These are phyloP conservation scores for Hypomyces rosellus DNA, from an alignment of 2,329 filamentous ascomycete genomes.

Conservation along the genomic window DNA sequence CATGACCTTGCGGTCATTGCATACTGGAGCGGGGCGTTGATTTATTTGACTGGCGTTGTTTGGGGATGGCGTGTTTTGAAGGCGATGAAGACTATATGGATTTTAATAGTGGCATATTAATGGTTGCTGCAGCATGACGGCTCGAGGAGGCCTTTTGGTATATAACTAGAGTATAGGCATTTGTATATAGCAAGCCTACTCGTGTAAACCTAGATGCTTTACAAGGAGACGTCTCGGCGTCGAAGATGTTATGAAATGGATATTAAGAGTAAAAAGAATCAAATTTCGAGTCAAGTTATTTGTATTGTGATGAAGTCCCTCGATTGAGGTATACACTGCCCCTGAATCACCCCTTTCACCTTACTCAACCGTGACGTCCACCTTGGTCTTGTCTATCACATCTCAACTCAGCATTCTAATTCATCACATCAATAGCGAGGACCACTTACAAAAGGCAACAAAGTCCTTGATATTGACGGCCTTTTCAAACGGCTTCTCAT, in stretches of 20 bases:
- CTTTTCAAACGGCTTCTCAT: conserved; percentile 42
- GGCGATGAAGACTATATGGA: not conserved
- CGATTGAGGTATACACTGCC: too few species aligned
- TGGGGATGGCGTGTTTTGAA: not conserved
- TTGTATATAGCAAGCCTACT: too few species aligned
- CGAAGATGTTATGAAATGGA: too few species aligned
- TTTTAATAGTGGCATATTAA: too few species aligned
- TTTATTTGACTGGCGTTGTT: not conserved
- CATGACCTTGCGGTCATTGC: not conserved
- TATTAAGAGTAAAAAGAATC: too few species aligned
- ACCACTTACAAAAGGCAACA: conserved; percentile 52
- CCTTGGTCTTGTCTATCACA: conserved; percentile 28
- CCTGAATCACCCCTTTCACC: not conserved
- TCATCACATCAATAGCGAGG: not conserved
- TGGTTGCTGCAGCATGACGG: too few species aligned
- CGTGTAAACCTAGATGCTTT: too few species aligned
- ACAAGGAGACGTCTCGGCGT: too few species aligned
- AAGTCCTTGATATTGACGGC: conserved; percentile 46
- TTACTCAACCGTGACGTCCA: conserved; percentile 18
- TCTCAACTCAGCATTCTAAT: conserved; percentile 6
- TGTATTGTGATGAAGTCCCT: too few species aligned
- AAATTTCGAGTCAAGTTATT: too few species aligned
- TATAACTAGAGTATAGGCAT: too few species aligned
- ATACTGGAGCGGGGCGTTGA: conserved; percentile 1
- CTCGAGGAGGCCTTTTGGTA: too few species aligned